Base-by-base conservation (phyloP, 2,329 filamentous ascomycete genomes). In the Diaporthe sp. region DNA sequence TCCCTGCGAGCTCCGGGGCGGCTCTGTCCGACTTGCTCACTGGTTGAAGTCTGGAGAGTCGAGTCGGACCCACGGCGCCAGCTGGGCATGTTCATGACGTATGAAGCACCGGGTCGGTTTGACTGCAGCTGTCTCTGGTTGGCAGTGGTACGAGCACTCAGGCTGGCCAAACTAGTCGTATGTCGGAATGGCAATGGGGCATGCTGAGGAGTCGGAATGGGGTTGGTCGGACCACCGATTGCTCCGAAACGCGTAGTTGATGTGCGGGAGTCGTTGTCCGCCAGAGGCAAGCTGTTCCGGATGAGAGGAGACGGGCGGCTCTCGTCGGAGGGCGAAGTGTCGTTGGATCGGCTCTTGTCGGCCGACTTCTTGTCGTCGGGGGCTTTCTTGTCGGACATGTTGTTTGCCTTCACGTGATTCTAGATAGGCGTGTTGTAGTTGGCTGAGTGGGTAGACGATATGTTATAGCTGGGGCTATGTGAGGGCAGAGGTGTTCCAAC, bases 81-180 rank as follows among this genome's bases (percentile, higher is more conserved):
- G 7, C 34, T 53, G 1, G 28, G 1, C 13, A 70, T 7, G n/a
- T 13, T 5, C 22, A 46, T 10, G 0, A 70, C 65, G 4, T 53
- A 55, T 0, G 65, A 55, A 1, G 25, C 3, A 0, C 46, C 46
- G 0, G 65, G 65, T 2, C 39, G 65, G 34, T 28, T 70, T 0
- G 49, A 28, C 1, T 7, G 9, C 0, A 70, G 34, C 2, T 2
- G 13, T 3, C 49, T 8, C 51, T 28, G 13, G 22, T 42, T 37
- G 5, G 0, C 22, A 5, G n/a, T 13, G 4, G 34, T 12, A 1
- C 3, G 1, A 13, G 25, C 0, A 9, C 34, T 39, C 2, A 61
- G n/a, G 9, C 6, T n/a, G 3, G 22, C 31, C 12, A 61, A 8
- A 28, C 9, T n/a, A 2, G 58, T 61, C 5, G 31, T 28, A 28